These are phyloP conservation scores for Ulvella scutata DNA, from an alignment of 139 green algal species.

Conservation along the genomic window DNA sequence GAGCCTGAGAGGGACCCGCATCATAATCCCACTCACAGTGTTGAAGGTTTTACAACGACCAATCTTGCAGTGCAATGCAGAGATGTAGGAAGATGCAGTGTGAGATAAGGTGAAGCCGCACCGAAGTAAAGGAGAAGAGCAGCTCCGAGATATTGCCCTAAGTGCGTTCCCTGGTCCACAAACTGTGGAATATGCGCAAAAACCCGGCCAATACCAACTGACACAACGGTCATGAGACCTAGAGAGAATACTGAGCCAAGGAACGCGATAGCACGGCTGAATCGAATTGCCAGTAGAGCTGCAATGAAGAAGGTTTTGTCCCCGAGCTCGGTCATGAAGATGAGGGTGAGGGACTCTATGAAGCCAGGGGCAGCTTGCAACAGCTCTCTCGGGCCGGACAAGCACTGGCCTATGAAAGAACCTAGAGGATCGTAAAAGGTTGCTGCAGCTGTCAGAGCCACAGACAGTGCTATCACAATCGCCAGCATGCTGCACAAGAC, in stretches of 20 bases:
- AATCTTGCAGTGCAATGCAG: no score
- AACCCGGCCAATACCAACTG: slow-evolving; percentile 70
- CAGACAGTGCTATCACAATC: no score
- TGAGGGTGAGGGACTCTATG: slow-evolving; percentile 83
- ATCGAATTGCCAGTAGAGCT: slow-evolving; percentile 78
- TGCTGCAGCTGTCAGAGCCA: no score
- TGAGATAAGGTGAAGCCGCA: no score
- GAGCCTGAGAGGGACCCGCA: no score
- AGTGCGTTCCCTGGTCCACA: neutral
- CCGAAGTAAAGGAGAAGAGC: slow-evolving; percentile 90
- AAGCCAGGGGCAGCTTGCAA: slow-evolving; percentile 79
- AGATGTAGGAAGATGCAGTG: no score
- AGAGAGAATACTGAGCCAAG: slow-evolving; percentile 44
- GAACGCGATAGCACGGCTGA: slow-evolving; percentile 26
- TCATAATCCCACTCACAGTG: no score
- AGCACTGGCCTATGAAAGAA: no score
- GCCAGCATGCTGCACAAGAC: no score
- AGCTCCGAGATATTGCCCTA: slow-evolving; percentile 67
- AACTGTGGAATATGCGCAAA: slow-evolving; percentile 52
- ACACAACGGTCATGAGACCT: slow-evolving; percentile 81
- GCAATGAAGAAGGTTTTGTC: slow-evolving; percentile 99
- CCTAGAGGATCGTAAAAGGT: no score
- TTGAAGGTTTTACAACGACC: no score
- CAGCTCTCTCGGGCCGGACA: no score
- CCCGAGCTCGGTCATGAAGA: slow-evolving; percentile 91